Base-by-base conservation (phyloP, 805 yeast species). In the Wickerhamiella dianesei region DNA sequence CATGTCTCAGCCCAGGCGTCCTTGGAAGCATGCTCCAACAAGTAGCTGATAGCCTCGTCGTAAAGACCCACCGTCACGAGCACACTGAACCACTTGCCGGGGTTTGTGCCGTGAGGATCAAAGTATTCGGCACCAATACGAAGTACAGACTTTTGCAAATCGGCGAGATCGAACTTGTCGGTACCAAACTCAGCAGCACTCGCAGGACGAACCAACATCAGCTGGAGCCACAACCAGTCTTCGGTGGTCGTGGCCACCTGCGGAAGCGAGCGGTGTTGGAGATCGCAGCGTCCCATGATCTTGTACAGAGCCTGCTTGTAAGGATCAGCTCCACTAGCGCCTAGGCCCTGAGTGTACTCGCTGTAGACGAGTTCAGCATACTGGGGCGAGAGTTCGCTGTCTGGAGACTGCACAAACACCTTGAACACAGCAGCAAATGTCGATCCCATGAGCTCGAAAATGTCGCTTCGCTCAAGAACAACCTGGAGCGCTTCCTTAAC, bases 161-260 rank as follows among this genome's bases (percentile, higher is more conserved):
- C 94, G 22, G 60, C 64, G 48, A 92, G 68, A 1, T 80, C 73
- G 62, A 86, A 89, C 51, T 75, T 72, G 56, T 85, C 95, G 35
- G 81, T 75, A 44, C 70, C 49, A 4, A 48, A 37, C 4, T 50
- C 75, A 22, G 67, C 70, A n/a, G 21, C 18, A 12, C 20, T 16
- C 16, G 64, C 70, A 16, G 64, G 65, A 47, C 79, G 75, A 14
- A 83, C 76, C 22, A 89, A 70, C 64, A 78, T 73, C 48, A 92
- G 71, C 64, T 92, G 96, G 60, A 83, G 76, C 98, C 98, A 89
- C 44, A 89, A 63, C 97, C 97, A 89, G 65, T 89, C 97, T 63
- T 89, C 97, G 43, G 88, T 76, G 49, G 94, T 83, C 35, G 78
- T 65, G 36, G 82, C 74, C 25, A 89, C 78, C 77, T 56, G 88